phyloP scores from a whole-genome alignment of 805 yeast species.

The Suhomyces sp. region DNA sequence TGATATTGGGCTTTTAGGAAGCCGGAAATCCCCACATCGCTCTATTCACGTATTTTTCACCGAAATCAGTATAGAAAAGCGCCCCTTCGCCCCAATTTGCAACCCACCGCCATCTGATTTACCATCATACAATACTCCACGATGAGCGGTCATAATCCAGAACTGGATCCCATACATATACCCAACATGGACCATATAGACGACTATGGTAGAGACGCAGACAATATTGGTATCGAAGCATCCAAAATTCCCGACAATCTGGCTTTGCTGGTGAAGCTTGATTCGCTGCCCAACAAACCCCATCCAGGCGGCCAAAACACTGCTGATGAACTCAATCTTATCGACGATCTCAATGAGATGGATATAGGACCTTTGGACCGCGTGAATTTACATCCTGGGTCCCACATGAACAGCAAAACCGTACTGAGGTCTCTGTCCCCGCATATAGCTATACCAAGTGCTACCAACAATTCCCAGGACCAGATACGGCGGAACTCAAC shows the following conservation, averaged over 20 bases:
- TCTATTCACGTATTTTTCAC: neutral
- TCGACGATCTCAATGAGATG: conserved; percentile 6
- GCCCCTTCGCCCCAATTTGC: neutral
- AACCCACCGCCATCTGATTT: neutral
- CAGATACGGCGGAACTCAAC: conserved; percentile 15
- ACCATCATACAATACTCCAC: neutral
- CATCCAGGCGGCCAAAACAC: neutral
- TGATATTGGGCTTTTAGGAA: neutral
- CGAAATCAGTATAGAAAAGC: neutral
- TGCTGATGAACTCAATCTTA: neutral
- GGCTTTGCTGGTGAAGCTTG: neutral
- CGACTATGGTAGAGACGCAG: neutral
- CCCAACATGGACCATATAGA: neutral
- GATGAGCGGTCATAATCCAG: conserved; percentile 1
- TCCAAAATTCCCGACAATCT: neutral
- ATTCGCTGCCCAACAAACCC: neutral
- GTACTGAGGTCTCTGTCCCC: conserved; percentile 17
- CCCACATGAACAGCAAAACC: conserved; percentile 7
- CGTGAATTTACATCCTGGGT: neutral
- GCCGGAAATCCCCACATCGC: neutral
- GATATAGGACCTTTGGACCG: conserved; percentile 14
- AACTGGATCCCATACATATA: neutral
- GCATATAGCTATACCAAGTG: neutral
- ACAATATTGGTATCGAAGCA: neutral
- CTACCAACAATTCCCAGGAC: neutral